Base-by-base conservation (phyloP, 2,329 filamentous ascomycete species). In the Beauveria sp. region DNA sequence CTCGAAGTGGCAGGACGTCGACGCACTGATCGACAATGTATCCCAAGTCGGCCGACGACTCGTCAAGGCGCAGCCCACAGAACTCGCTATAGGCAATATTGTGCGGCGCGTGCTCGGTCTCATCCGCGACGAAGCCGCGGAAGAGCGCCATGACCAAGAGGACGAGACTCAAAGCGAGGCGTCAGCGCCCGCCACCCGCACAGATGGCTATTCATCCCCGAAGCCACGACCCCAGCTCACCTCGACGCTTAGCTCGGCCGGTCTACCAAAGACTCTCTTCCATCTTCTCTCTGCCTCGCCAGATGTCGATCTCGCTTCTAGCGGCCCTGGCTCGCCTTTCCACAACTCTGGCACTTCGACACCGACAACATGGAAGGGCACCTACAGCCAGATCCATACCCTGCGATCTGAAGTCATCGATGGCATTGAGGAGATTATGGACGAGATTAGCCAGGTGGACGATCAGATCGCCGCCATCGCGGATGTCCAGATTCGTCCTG, bases 51-150 rank as follows among this genome's bases (percentile, higher is more conserved):
- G 95, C 61, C 83, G 86, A 67, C 85, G 86, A 60, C 81, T 99
- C 49, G 87, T 89, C 42, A 85, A 88, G 60, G 93, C 95, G 8
- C 91, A 96, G 69, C 93, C 93, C 18, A 85, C 89, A 63, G 95
- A 98, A 77, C 87, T 96, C 67, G 91, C 92, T 5, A 91, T 97
- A 50, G 93, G 92, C 58, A 99, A 99, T 70, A 93, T 99, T 67
- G 91, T 97, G 52, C 86, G 93, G 63, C 87, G 95, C 64, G 90
- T 98, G 2, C 79, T 99, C 43, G 90, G 92, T 49, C 81, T 99
- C 65, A 95, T 99, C 66, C 86, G 95, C 57, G 93, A 97, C 70
- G 93, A 98, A 70, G 89, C 90, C 45, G 88, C 90, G 67, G 91
- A 96, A 68, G 88, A 91, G 67, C 80, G 87, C 62, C 90, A 90